phyloP scores from a whole-genome alignment of 345 rosid genomes.

The Eucalyptus shirleyi region DNA sequence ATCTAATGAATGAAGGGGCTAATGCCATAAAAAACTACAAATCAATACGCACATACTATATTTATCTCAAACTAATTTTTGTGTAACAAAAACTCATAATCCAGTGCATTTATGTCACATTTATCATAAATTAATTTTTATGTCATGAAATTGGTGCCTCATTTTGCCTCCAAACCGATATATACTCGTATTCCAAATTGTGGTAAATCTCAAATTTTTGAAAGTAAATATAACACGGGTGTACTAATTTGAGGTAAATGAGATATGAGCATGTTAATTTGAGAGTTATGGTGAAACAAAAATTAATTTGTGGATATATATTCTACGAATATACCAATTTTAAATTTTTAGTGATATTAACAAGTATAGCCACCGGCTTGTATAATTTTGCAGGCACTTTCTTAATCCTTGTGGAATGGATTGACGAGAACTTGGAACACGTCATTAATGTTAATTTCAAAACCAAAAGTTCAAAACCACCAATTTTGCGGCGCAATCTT shows the following conservation, averaged over 20 bases:
- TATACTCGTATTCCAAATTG: neutral
- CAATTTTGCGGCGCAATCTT: neutral
- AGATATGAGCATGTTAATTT: accelerated
- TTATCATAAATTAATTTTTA: neutral
- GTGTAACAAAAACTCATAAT: neutral
- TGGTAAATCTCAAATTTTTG: neutral
- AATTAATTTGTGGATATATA: too few relatives aligned
- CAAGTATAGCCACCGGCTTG: accelerated
- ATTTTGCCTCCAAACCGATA: neutral
- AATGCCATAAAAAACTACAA: neutral
- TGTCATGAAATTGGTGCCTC: accelerated
- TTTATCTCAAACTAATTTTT: neutral
- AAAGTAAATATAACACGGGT: neutral
- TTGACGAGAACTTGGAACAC: neutral
- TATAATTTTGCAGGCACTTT: neutral
- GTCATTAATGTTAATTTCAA: neutral
- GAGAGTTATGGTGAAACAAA: too few relatives aligned
- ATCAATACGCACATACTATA: accelerated
- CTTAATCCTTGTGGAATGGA: neutral
- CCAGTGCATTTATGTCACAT: accelerated
- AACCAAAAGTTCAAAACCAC: neutral
- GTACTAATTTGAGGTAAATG: accelerated
- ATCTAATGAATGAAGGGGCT: neutral
- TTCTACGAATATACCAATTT: accelerated
- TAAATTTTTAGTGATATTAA: accelerated